These are phyloP conservation scores for Hypomontagnella monticulosa DNA, from an alignment of 495 filamentous ascomycete species.

Conservation along the genomic window DNA sequence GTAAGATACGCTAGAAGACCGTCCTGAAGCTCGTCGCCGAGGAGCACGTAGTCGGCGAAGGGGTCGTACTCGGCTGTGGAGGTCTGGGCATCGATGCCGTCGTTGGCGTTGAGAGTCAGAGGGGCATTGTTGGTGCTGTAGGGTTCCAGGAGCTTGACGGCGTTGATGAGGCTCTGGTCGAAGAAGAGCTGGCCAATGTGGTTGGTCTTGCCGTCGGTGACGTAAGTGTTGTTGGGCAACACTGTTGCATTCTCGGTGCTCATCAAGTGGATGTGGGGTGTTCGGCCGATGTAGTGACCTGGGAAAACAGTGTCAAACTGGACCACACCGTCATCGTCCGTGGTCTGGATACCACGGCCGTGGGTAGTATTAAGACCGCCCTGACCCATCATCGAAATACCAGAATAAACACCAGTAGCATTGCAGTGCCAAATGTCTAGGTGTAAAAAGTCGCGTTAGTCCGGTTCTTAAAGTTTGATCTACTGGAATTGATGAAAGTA, in stretches of 20 bases:
- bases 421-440: slow-evolving; percentile 65
- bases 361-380: slow-evolving; percentile 58
- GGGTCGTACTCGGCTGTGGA: slow-evolving; percentile 53
- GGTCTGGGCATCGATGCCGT: slow-evolving; percentile 46
- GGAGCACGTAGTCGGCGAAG: slow-evolving; percentile 52
- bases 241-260: slow-evolving; percentile 53
- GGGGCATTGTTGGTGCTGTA: slow-evolving; percentile 49
- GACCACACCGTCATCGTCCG: slow-evolving; percentile 58
- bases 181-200: slow-evolving; percentile 69
- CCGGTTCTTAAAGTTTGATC: no score
- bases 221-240: slow-evolving; percentile 57
- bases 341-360: slow-evolving; percentile 60
- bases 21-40: slow-evolving; percentile 57
- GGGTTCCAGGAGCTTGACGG: slow-evolving; percentile 48
- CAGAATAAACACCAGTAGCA: slow-evolving; percentile 63
- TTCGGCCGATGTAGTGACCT: slow-evolving; percentile 62
- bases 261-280: slow-evolving; percentile 58
- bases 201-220: slow-evolving; percentile 56
- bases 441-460: no score
- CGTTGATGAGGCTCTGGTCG: slow-evolving; percentile 46
- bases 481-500: no score
- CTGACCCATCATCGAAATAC: slow-evolving; percentile 39
- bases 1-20: slow-evolving; percentile 54
- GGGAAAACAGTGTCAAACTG: slow-evolving; percentile 62
- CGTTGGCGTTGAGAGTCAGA: slow-evolving; percentile 45